Percentiles rank a stretch among this genome's conserved stretches.
phyloP scores from a whole-genome alignment of 768 basidiomycete genomes.

The Xerocomellus chrysenteron region DNA sequence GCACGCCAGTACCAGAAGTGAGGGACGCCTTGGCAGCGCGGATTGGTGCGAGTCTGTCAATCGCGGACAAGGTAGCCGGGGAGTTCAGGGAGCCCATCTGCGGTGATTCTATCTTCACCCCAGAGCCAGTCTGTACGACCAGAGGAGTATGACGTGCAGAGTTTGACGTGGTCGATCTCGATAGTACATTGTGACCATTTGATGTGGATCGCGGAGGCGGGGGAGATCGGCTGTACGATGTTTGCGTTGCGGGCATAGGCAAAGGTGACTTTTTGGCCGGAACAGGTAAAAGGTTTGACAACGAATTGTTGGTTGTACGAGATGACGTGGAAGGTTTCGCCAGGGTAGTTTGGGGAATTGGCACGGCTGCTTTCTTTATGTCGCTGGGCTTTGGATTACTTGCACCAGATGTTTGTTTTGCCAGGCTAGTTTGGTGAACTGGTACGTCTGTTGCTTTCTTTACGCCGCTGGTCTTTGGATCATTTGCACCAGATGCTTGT shows the following conservation, averaged over 20 bases:
- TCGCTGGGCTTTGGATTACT: slow-evolving; percentile 2
- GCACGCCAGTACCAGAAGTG: background rate
- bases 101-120: slow-evolving; percentile 20
- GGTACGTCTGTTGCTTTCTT: slow-evolving; percentile 4
- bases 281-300: slow-evolving; percentile 8
- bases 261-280: background rate
- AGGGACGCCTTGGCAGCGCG: slow-evolving; percentile 33
- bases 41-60: slow-evolving; percentile 34
- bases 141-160: background rate
- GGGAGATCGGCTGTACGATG: background rate
- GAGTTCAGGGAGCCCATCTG: slow-evolving; percentile 10
- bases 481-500: background rate
- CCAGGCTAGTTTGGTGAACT: background rate
- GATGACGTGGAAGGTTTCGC: slow-evolving; percentile 5
- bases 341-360: background rate
- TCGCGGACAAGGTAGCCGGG: background rate
- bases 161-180: background rate
- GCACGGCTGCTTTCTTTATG: slow-evolving; percentile 1
- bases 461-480: slow-evolving; percentile 2
- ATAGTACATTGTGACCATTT: background rate
- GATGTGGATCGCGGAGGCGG: background rate
- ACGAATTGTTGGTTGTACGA: slow-evolving; percentile 21
- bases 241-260: background rate
- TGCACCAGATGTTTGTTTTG: background rate
- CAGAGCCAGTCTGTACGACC: slow-evolving; percentile 12